phyloP scores from a whole-genome alignment of 495 filamentous ascomycete genomes.

The Lentithecium fluviatile region DNA sequence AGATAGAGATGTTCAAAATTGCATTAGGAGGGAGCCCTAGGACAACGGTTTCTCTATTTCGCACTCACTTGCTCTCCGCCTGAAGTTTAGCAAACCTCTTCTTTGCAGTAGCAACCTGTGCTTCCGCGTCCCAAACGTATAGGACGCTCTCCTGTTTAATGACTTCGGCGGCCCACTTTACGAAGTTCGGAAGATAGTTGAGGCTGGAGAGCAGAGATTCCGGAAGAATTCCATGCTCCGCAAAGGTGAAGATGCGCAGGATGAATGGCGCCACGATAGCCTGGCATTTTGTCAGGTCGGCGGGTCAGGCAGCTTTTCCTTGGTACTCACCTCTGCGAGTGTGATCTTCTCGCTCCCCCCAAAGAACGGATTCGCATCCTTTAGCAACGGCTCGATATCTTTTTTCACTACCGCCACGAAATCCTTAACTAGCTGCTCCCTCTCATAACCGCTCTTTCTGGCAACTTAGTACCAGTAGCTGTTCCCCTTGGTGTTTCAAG shows the following conservation, averaged over 20 bases:
- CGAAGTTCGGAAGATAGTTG: conserved; percentile 60
- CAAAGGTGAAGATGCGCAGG: conserved; percentile 55
- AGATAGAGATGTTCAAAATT: no score
- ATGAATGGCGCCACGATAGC: conserved; percentile 68
- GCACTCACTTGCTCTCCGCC: conserved; percentile 38
- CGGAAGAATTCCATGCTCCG: conserved; percentile 53
- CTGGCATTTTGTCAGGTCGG: conserved; percentile 40
- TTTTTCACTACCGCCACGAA: conserved; percentile 59
- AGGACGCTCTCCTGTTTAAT: conserved; percentile 64
- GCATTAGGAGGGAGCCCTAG: no score
- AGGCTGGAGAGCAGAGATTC: conserved; percentile 51
- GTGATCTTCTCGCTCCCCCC: conserved; percentile 74
- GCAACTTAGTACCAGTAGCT: conserved; percentile 48
- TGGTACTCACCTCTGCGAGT: conserved; percentile 67
- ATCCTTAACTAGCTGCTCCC: conserved; percentile 45
- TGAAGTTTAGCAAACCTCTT: conserved; percentile 35
- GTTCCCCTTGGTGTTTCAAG: conserved; percentile 64
- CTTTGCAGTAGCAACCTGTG: conserved; percentile 31
- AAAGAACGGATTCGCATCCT: conserved; percentile 71
- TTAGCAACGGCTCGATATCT: conserved; percentile 72
- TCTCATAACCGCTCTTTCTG: conserved; percentile 43
- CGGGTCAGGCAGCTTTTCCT: neutral
- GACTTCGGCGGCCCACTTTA: conserved; percentile 65
- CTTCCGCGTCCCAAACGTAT: conserved; percentile 59
- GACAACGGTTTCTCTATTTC: conserved; percentile 36